Percentiles rank a stretch among this genome's conserved stretches.
Conservation (phyloP, 352 stramenopile genomes). For the Achlya hypogyna region DNA sequence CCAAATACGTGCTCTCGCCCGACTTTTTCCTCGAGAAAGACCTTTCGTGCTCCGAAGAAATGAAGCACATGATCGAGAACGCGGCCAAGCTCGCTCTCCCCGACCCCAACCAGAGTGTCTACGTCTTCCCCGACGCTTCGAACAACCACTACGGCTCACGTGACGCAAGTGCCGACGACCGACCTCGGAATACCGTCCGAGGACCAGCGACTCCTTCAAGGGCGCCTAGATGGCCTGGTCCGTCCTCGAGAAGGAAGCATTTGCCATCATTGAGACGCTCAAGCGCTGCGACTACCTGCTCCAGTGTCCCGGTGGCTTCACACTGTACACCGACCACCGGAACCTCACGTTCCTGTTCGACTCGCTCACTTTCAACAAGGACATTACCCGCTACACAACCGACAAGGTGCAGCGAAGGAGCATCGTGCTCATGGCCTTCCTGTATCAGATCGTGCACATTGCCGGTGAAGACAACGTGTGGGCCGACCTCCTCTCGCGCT, state of each 20-base stretch:
- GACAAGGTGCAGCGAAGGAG: slow-evolving; percentile 23
- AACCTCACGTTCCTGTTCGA: slow-evolving; percentile 9
- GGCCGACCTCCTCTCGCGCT: slow-evolving; percentile 22
- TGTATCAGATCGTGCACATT: slow-evolving; percentile 21
- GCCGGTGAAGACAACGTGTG: slow-evolving; percentile 12
- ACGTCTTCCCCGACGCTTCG: slow-evolving; percentile 10
- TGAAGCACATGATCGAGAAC: not conserved
- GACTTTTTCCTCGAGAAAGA: not conserved
- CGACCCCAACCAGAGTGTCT: slow-evolving; percentile 3
- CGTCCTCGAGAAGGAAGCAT: slow-evolving; percentile 14
- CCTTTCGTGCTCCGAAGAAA: not conserved
- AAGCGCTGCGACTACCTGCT: slow-evolving; percentile 3
- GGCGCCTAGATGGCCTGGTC: not conserved
- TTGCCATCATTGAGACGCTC: slow-evolving; percentile 10
- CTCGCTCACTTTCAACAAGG: not conserved
- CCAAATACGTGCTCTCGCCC: not conserved
- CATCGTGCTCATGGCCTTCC: slow-evolving; percentile 19
- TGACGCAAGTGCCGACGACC: not conserved
- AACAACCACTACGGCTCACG: not conserved
- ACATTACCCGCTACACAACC: slow-evolving; percentile 20
- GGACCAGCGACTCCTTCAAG: not conserved
- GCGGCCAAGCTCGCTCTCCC: not conserved
- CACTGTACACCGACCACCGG: slow-evolving; percentile 11
- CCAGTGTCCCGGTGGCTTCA: slow-evolving; percentile 1
- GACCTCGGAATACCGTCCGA: not conserved